Conservation (phyloP, 495 filamentous ascomycete species). For the Hypoxylon perforatum region DNA sequence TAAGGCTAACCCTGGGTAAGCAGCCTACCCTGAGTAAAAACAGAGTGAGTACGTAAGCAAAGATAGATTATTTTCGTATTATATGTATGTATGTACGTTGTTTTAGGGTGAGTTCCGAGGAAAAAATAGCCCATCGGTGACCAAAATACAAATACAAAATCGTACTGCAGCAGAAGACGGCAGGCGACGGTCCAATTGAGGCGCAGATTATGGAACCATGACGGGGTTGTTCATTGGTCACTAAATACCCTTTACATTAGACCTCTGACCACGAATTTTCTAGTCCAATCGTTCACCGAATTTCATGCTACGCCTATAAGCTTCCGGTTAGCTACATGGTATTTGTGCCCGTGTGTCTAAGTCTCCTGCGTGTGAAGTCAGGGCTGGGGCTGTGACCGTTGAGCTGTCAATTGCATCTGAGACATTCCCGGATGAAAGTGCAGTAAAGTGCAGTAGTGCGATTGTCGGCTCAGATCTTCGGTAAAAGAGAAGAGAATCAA, state of each 20-base stretch:
- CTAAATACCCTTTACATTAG: background rate
- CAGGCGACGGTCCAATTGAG: too few species aligned
- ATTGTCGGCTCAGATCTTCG: too few species aligned
- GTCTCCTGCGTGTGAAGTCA: background rate
- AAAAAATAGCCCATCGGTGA: too few species aligned
- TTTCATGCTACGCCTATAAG: background rate
- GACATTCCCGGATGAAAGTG: too few species aligned
- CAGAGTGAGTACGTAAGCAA: conserved; percentile 30
- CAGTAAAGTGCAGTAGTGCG: too few species aligned
- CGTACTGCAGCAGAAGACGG: too few species aligned
- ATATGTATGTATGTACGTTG: too few species aligned
- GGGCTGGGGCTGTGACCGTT: too few species aligned
- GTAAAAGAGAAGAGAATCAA: too few species aligned
- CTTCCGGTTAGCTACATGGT: background rate
- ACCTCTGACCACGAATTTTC: background rate
- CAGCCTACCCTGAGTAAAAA: background rate
- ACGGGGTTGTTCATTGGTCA: background rate
- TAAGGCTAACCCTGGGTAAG: conserved; percentile 1
- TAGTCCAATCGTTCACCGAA: background rate
- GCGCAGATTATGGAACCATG: background rate
- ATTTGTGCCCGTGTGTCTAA: background rate
- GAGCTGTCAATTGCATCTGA: too few species aligned
- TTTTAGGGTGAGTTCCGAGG: conserved; percentile 1
- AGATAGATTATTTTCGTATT: too few species aligned
- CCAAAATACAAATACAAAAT: too few species aligned